phyloP scores from a whole-genome alignment of 2,329 filamentous ascomycete species.

The Ascochyta lentis region DNA sequence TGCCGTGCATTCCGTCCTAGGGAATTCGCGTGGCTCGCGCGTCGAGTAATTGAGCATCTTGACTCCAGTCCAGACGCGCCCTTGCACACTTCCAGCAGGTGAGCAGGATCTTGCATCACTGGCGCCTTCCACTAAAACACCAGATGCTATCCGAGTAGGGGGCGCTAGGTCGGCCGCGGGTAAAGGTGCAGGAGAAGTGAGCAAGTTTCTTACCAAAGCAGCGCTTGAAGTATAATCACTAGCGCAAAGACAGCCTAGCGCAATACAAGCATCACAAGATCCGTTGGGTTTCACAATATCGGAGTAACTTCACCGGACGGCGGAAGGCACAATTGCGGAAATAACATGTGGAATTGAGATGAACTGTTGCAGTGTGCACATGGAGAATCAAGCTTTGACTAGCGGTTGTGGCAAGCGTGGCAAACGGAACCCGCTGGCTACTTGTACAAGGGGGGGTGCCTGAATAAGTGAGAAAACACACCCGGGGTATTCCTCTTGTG shows the following conservation, averaged over 20 bases:
- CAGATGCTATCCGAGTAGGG: conserved; percentile 13
- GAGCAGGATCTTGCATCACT: conserved; percentile 29
- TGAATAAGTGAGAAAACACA: too few species aligned
- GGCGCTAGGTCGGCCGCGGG: conserved; percentile 4
- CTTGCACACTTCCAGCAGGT: conserved; percentile 28
- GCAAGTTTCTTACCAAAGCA: conserved; percentile 43
- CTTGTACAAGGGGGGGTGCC: too few species aligned
- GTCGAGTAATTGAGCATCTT: conserved; percentile 28
- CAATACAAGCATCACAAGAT: not conserved
- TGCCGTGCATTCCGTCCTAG: conserved; percentile 37
- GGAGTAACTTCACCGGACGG: conserved; percentile 8
- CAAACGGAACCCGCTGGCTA: not conserved
- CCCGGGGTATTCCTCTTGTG: too few species aligned
- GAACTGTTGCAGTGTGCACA: not conserved
- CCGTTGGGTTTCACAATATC: not conserved
- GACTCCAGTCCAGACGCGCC: conserved; percentile 16
- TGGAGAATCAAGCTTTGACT: conserved; percentile 29
- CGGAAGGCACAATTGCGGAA: conserved; percentile 1
- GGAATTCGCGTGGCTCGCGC: conserved; percentile 30
- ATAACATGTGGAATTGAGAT: not conserved
- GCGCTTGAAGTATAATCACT: conserved; percentile 24
- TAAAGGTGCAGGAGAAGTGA: conserved; percentile 30
- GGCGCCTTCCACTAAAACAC: conserved; percentile 25
- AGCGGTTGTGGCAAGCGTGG: conserved; percentile 25
- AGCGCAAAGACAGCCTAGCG: conserved; percentile 23